Evolutionary conservation across 2,329 filamentous ascomycete genomes (phyloP), one percentile per base, ranked within the genome.

Genomic region (Graphilbum fragrans): DNA sequence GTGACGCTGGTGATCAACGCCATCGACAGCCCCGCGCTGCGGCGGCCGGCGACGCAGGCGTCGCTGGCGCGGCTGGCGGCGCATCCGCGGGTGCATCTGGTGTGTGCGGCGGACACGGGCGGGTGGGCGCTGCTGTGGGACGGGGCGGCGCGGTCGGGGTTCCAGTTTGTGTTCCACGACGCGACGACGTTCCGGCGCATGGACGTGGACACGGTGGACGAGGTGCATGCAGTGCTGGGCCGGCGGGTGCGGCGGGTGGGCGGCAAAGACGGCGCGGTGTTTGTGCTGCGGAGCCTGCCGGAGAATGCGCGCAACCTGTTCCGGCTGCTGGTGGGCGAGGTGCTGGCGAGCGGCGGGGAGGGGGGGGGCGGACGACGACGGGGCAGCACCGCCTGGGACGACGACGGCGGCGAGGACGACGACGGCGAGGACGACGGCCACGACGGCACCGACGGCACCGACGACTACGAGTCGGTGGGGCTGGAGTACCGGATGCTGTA

Each of bases 321-420:
- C 60, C 74, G 82, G 27, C 70, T 98, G 38, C 67, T 98, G 16
- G 77, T 96, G 3, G 80, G 78, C 14, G 90, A 96, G 62, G 79
- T 94, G 37, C 66, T 98, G 33, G 76, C 81, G 17, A 70, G 79
- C 23, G 72, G 79, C 58, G 74, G 77, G 47, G 79, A 79, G 18
- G 67, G 66, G 6, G 64, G 50, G 9, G n/a, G 67, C 66, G 9
- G 65, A 49, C 9, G 52, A 54, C 5, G 57, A 58, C 4, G 64
- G 61, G 86, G 84, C 0, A 77, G 96, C 18, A 90, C 95, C 62
- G 95, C 94, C 57, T 71, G 86, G 21, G 79, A 86, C 50, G 60
- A 96, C 49, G 96, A 95, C 55, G 86, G 93, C 56, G 95, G 94
- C 63, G 87, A 88, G 3, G 82, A 88, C 6, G 87, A 95, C 61